phyloP scores from a whole-genome alignment of 2,329 filamentous ascomycete genomes.

The Pyrenochaeta sp. region DNA sequence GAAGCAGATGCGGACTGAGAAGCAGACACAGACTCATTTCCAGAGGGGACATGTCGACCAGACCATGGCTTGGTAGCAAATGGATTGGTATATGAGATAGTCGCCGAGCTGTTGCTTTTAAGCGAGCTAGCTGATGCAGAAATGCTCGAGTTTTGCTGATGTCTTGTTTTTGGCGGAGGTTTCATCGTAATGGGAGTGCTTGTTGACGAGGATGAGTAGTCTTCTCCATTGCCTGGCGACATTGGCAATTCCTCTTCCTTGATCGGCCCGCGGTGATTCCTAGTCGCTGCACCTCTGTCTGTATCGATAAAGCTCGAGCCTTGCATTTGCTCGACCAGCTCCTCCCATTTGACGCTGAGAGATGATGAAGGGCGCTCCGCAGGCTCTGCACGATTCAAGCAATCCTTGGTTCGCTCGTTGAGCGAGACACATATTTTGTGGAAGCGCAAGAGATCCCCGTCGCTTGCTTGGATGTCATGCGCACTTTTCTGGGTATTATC shows the following conservation, averaged over 20 bases:
- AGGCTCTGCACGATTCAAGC: constrained; percentile 60
- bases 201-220: constrained; percentile 40
- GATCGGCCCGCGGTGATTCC: constrained; percentile 35
- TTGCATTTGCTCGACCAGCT: constrained; percentile 59
- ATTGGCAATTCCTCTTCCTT: constrained; percentile 34
- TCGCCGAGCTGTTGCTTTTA: constrained; percentile 37
- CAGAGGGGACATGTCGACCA: constrained; percentile 33
- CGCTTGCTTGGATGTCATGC: constrained; percentile 49
- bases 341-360: constrained; percentile 61
- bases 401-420: constrained; percentile 59
- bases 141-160: constrained; percentile 44
- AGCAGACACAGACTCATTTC: constrained; percentile 34
- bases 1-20: constrained; percentile 41
- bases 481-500: constrained; percentile 58
- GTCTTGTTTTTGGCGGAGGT: constrained; percentile 33
- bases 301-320: constrained; percentile 40
- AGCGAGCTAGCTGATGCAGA: constrained; percentile 45
- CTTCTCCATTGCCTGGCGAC: constrained; percentile 33
- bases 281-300: constrained; percentile 41
- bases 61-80: constrained; percentile 29
- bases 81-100: constrained; percentile 33
- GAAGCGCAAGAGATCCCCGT: constrained; percentile 57
- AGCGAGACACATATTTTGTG: constrained; percentile 59
- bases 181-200: constrained; percentile 49
- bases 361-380: constrained; percentile 60